Conservation (phyloP, 2,329 filamentous ascomycete genomes). For the Gyromitra esculenta region DNA sequence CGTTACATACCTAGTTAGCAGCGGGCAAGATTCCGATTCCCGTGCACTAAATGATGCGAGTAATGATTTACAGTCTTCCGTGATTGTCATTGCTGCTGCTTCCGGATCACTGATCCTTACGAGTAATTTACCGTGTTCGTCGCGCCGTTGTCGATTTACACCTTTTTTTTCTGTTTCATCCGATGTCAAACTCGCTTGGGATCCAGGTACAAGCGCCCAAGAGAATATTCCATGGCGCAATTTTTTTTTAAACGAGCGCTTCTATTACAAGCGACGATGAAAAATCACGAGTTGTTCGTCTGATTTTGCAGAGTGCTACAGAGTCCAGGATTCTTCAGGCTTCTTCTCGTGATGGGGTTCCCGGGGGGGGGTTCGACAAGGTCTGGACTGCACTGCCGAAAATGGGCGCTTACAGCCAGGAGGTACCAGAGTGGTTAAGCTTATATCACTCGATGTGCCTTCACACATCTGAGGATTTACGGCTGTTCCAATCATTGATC, state of each 20-base stretch:
- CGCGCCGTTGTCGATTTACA: background rate
- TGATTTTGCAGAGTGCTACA: constrained; percentile 4
- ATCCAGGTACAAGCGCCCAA: constrained; percentile 29
- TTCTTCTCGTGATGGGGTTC: constrained; percentile 21
- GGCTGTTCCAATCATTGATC: constrained; percentile 25
- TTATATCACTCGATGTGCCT: constrained; percentile 20
- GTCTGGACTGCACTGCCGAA: constrained; percentile 22
- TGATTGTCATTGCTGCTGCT: background rate
- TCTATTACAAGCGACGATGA: background rate
- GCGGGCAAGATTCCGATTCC: constrained; percentile 19
- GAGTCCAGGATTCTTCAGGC: constrained; percentile 1
- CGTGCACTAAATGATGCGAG: constrained; percentile 33
- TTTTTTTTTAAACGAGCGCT: constrained; percentile 15
- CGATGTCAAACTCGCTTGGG: constrained; percentile 13
- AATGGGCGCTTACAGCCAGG: constrained; percentile 42
- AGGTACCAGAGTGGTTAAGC: constrained; percentile 22
- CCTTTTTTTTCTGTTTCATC: constrained; percentile 21
- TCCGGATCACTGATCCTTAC: background rate
- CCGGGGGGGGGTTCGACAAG: background rate
- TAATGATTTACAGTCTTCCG: constrained; percentile 36
- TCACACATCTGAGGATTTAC: background rate
- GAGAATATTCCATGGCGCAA: constrained; percentile 16
- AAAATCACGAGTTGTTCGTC: constrained; percentile 27
- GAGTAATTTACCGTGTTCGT: background rate
- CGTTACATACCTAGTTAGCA: background rate